Evolutionary conservation across 768 basidiomycete genomes (phyloP), one percentile per base, ranked within the genome.

Genomic region (Pleurotus ostreatus): DNA sequence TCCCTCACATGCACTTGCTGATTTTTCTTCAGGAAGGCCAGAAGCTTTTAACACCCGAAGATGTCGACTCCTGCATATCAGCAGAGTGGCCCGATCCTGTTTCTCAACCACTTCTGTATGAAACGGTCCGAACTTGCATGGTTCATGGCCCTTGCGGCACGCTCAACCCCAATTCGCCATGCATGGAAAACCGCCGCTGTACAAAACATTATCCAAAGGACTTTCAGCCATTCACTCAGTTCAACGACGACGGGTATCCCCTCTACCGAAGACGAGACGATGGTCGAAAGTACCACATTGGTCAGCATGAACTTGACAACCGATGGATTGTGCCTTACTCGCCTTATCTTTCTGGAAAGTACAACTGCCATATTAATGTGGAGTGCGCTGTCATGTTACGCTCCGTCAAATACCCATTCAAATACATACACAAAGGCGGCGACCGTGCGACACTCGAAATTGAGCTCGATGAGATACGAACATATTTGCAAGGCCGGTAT

Each of bases 1-100:
- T 85, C 0, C 81, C 81, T 22, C 81, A 84, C 59, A 74, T 77
- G 60, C 83, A 85, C 62, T 59, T 77, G 8, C 60, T 84, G 1
- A 65, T 84, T 44, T 76, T 78, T 57, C 62, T 84, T 0, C 34
- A 68, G 0, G 45, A 68, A 0, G 49, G 49, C 0, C 38, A 65
- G 55, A 77, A 76, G 55, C 63, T 81, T 2, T 25, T 20, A 0
- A 69, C 65, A 11, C 64, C 75, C 4, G 66, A 63, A 5, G 67
- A 71, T 16, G 64, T 84, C 5, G 74, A 83, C 59, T 57, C 61
- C 15, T 48, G 46, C 56, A 71, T 51, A 65, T 67, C 59, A 11
- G 72, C 78, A 34, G 54, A 71, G 16, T 67, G 70, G 38, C 79
- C 79, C 7, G 68, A 76, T 61, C 63, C 62, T 56, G 56, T 61